Conservation (phyloP, 2,329 filamentous ascomycete species). For the Colletotrichum shisoi region DNA sequence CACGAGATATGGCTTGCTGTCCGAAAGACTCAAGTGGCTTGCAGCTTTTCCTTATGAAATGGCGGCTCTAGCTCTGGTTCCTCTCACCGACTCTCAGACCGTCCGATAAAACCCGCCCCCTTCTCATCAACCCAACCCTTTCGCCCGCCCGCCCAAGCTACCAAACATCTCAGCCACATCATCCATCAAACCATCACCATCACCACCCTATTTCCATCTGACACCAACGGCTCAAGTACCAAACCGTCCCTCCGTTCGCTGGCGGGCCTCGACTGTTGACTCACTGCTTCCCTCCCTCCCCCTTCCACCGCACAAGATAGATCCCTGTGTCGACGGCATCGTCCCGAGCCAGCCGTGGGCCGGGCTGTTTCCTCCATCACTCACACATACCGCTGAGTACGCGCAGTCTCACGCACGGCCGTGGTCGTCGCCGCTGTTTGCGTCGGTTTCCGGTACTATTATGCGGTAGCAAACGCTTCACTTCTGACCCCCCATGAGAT, state of each 20-base stretch:
- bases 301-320: not conserved
- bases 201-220: not conserved
- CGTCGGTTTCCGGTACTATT: too few relatives aligned
- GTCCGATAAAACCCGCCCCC: slow-evolving; percentile 11
- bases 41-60: not conserved
- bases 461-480: not conserved
- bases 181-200: slow-evolving; percentile 5
- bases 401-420: slow-evolving; percentile 9
- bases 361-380: not conserved
- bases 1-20: not conserved
- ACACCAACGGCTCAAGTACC: not conserved
- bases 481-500: not conserved
- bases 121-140: slow-evolving; percentile 13
- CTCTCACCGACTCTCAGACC: slow-evolving; percentile 27
- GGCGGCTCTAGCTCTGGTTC: not conserved
- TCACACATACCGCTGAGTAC: not conserved
- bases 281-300: not conserved
- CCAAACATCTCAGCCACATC: slow-evolving; percentile 8
- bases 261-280: not conserved
- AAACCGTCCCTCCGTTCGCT: slow-evolving; percentile 9
- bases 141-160: not conserved
- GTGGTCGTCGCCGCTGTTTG: not conserved
- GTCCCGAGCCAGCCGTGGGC: slow-evolving; percentile 7
- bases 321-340: not conserved
- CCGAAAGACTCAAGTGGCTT: not conserved